Evolutionary conservation across 2,329 filamentous ascomycete species (phyloP).

Genomic region (Penicillium expansum): DNA sequence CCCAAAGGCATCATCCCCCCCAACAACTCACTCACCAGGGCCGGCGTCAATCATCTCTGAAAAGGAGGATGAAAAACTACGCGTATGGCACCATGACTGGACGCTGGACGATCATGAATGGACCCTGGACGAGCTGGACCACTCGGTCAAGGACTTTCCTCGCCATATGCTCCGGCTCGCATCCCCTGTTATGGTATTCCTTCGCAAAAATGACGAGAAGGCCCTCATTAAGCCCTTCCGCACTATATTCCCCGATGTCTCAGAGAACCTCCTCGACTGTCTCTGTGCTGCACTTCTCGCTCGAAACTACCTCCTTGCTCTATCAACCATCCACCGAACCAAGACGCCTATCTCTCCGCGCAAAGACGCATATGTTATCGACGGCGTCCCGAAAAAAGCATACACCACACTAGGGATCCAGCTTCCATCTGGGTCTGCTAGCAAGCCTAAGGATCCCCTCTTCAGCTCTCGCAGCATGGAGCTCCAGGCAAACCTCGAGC

Average conservation of each 20-base stretch:
- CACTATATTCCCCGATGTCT: conserved; percentile 36
- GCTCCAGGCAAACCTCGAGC: conserved; percentile 32
- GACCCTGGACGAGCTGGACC: conserved; percentile 40
- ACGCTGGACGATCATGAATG: conserved; percentile 42
- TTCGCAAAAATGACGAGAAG: conserved; percentile 39
- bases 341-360: conserved; percentile 20
- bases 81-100: conserved; percentile 40
- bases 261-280: conserved; percentile 35
- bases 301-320: conserved; percentile 37
- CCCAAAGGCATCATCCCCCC: conserved; percentile 17
- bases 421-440: conserved; percentile 26
- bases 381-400: conserved; percentile 35
- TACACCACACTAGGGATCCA: conserved; percentile 34
- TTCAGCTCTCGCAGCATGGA: conserved; percentile 32
- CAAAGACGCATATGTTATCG: conserved; percentile 23
- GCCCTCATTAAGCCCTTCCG: conserved; percentile 35
- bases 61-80: conserved; percentile 29
- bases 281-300: conserved; percentile 40
- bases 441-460: conserved; percentile 29
- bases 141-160: conserved; percentile 38
- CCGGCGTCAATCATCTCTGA: conserved; percentile 25
- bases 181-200: conserved; percentile 40
- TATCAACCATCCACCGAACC: conserved; percentile 28
- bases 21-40: conserved; percentile 15
- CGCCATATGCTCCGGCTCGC: conserved; percentile 37